These are phyloP conservation scores for Xylariaceae sp. DNA, from an alignment of 2,329 filamentous ascomycete genomes.

Conservation along the genomic window DNA sequence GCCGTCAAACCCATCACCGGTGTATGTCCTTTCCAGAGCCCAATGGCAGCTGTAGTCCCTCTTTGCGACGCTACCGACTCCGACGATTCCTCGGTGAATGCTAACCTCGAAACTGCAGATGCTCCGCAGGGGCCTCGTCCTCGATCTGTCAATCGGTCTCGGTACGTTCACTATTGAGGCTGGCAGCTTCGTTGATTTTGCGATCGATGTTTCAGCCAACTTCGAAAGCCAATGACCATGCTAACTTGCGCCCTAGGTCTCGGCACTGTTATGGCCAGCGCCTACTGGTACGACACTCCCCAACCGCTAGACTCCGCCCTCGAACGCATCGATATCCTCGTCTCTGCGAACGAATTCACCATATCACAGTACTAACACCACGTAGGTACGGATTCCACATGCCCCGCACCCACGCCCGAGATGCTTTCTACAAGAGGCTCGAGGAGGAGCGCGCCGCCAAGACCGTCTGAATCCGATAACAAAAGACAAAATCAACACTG, in stretches of 20 bases:
- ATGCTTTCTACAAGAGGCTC: slow-evolving; percentile 55
- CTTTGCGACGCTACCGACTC: slow-evolving; percentile 22
- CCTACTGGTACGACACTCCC: slow-evolving; percentile 52
- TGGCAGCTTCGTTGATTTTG: neutral
- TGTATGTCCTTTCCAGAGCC: slow-evolving; percentile 43
- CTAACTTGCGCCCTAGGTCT: slow-evolving; percentile 43
- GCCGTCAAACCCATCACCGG: slow-evolving; percentile 56
- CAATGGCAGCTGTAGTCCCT: slow-evolving; percentile 28
- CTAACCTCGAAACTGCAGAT: slow-evolving; percentile 43
- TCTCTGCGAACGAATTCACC: neutral
- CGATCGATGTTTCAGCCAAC: neutral
- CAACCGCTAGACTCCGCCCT: neutral
- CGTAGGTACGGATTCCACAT: slow-evolving; percentile 60
- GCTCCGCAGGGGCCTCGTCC: slow-evolving; percentile 56
- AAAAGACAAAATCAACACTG: neutral
- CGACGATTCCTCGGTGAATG: neutral
- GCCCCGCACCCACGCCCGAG: slow-evolving; percentile 55
- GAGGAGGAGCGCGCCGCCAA: slow-evolving; percentile 51
- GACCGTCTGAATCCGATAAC: slow-evolving; percentile 14
- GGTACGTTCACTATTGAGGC: slow-evolving; percentile 39
- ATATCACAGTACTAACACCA: slow-evolving; percentile 10
- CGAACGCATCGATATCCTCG: neutral
- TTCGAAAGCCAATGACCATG: neutral
- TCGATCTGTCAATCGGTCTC: slow-evolving; percentile 53
- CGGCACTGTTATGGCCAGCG: slow-evolving; percentile 51